A percentile compares a stretch with the other conserved stretches of the same genome.
phyloP scores from a whole-genome alignment of 2,329 filamentous ascomycete genomes.

The Ascocoryne sarcoides region DNA sequence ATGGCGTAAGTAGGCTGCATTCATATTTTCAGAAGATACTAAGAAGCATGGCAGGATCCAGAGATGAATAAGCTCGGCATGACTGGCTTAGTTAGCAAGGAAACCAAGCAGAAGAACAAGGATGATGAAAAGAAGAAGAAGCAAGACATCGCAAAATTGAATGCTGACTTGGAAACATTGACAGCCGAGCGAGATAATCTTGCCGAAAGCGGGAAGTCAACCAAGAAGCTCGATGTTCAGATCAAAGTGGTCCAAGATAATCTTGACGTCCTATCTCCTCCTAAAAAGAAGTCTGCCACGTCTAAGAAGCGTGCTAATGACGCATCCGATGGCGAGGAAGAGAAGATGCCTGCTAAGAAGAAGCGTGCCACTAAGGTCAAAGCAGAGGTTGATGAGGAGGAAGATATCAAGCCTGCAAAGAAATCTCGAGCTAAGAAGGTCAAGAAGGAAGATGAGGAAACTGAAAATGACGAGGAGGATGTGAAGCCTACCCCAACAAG shows the following conservation, averaged over 20 bases:
- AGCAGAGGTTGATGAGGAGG: constrained; percentile 8
- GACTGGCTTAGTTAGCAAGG: constrained; percentile 18
- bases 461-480: constrained; percentile 8
- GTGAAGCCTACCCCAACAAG: constrained; percentile 14
- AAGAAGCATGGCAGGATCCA: too few species aligned
- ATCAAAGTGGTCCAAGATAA: constrained; percentile 7
- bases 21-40: too few species aligned
- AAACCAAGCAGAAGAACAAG: constrained; percentile 18
- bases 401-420: constrained; percentile 11
- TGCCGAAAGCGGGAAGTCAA: constrained; percentile 1
- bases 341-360: constrained; percentile 29
- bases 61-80: constrained; percentile 28
- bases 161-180: constrained; percentile 9
- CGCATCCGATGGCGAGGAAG: not conserved
- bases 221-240: constrained; percentile 6
- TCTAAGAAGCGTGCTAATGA: constrained; percentile 4
- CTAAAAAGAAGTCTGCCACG: not conserved
- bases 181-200: constrained; percentile 7
- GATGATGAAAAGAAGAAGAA: constrained; percentile 12
- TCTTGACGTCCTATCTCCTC: not conserved
- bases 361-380: constrained; percentile 29
- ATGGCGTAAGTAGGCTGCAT: constrained; percentile 48
- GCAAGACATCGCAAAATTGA: constrained; percentile 10
- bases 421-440: constrained; percentile 30
- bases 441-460: constrained; percentile 16